Evolutionary conservation across 192 early-diverging fungal species (phyloP), one percentile per base, ranked within the genome.

Genomic region (Backusella westeae): DNA sequence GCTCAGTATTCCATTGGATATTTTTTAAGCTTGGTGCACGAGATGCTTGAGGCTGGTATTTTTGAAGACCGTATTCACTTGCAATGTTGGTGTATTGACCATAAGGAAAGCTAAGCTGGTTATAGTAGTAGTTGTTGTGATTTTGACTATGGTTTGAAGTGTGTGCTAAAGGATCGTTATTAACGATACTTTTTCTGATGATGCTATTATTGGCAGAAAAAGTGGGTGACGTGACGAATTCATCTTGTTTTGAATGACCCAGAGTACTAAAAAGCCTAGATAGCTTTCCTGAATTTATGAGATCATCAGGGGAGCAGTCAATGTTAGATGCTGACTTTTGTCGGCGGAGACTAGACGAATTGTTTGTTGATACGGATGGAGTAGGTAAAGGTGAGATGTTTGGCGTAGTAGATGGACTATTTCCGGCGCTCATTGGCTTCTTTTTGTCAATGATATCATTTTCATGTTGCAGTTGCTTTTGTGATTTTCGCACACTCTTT

Each of bases 1-100:
- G 44, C 29, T 71, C 70, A 17, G 70, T 26, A 49, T 49, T 71
- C 70, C 70, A 71, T 71, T 44, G 70, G 42, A 71, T 71, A 14
- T 21, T 42, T 46, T 42, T 46, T 49, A 71, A 32, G 46, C 70
- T 71, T 32, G 70, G 70, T 44, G 42, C 41, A 46, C 29, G 23
- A n/a, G 26, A 69, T 69, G 36, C n/a, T 23, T 35, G 21, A 39
- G 41, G 29, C 32, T 71, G 35, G 41, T 71, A 49, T 46, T 42
- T 71, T 71, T 42, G 56, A 29, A 63, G 26, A 1, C 70, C 70
- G 14, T 32, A 49, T 71, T 71, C 70, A 71, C 42, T 71, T 42
- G 23, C 42, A 49, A 71, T 21, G 4, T 44, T 36, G 0, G 39
- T 19, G 26, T 46, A 26, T 49, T 71, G 70, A 9, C 70, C 70